Base-by-base conservation (phyloP, 257 asterid species). In the Eustoma russellianum region DNA sequence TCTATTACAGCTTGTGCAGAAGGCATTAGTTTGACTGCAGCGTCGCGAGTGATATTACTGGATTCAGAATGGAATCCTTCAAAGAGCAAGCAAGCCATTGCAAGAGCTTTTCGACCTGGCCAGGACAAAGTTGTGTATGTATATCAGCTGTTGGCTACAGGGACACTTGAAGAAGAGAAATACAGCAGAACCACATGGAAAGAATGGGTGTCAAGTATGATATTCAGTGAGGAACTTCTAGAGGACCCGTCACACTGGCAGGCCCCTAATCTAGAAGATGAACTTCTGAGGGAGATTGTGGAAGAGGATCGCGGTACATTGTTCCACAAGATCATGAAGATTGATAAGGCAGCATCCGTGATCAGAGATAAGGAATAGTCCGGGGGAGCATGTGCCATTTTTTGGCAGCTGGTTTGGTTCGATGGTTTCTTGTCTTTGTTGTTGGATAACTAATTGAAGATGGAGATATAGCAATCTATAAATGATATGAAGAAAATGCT, bases 131-230 rank as follows among this genome's bases (percentile, higher is more conserved):
- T 92, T 4, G 99, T 92, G 1, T 92, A 92, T 14, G 97, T 88
- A 41, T 88, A 92, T 57, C 99, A 92, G 70, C 81, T 92, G 33
- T 53, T 87, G 77, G 99, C 99, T 0, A 82, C 76, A 0, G 94
- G 94, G 49, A 92, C 97, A 5, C 54, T 92, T 14, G 99, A 92
- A 41, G 96, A 90, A 55, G 98, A 88, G 59, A 92, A 92, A 56
- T 94, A 87, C 55, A 74, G 88, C 13, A 65, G 93, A 48, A 88
- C 99, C 0, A 88, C 95, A 5, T 92, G 99, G 99, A 92, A 92
- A 75, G 99, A 92, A 73, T 92, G 96, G 97, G 99, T 92, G 28
- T 92, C 97, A 7, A 92, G 94, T 55, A 92, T 92, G 99, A 92
- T 92, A 4, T 92, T 92, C 63, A 92, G 97, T 19, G 99, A 92